phyloP scores from a whole-genome alignment of 1,139 yeast genomes.

The Suhomyces bokatorum region DNA sequence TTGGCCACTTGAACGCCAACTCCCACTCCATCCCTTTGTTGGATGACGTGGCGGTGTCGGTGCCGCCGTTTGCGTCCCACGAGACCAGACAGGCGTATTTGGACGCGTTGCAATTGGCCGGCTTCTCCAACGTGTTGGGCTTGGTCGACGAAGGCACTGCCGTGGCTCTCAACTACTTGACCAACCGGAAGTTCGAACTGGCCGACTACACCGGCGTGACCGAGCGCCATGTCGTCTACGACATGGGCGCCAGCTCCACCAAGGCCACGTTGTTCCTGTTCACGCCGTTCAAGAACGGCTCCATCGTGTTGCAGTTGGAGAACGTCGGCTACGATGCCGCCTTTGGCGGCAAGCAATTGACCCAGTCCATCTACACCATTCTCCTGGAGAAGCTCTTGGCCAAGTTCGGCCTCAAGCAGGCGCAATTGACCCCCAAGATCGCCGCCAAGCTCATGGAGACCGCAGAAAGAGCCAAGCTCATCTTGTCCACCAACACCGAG shows the following conservation, averaged over 20 bases:
- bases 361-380: constrained; percentile 61
- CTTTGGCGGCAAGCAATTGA: constrained; percentile 76
- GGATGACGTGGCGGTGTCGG: constrained; percentile 70
- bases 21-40: constrained; percentile 36
- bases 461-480: constrained; percentile 83
- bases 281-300: constrained; percentile 43
- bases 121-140: constrained; percentile 57
- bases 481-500: constrained; percentile 85
- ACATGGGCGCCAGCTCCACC: constrained; percentile 92
- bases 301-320: constrained; percentile 57
- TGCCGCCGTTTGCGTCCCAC: constrained; percentile 70
- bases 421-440: constrained; percentile 53
- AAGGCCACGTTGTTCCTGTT: constrained; percentile 79
- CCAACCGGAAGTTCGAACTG: constrained; percentile 46
- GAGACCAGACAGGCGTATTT: constrained; percentile 68
- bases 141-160: constrained; percentile 90
- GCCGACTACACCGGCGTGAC: constrained; percentile 37
- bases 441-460: constrained; percentile 72
- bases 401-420: constrained; percentile 37
- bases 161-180: constrained; percentile 76
- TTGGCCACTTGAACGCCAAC: constrained; percentile 33
- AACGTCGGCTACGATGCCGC: constrained; percentile 66
- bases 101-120: constrained; percentile 75
- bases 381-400: constrained; percentile 58
- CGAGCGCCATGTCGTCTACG: constrained; percentile 74